phyloP scores from a whole-genome alignment of 2,329 filamentous ascomycete genomes.

The Gnomoniopsis smithogilvyi region DNA sequence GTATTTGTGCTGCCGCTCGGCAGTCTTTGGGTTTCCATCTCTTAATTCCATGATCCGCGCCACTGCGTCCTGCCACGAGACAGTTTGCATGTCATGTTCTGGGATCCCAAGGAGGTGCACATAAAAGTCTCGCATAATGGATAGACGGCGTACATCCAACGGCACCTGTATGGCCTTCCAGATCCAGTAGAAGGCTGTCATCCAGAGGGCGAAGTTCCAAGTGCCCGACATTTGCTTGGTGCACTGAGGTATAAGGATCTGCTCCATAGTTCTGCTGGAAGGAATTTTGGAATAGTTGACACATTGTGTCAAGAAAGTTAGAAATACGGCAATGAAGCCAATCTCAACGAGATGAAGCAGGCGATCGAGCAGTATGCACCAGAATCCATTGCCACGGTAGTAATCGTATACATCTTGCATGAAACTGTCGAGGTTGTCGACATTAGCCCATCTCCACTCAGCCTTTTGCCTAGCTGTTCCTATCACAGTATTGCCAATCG shows the following conservation, averaged over 20 bases:
- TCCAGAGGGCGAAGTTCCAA: slow-evolving; percentile 77
- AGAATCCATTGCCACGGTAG: slow-evolving; percentile 77
- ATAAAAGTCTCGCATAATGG: slow-evolving; percentile 83
- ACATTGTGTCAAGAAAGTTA: slow-evolving; percentile 82
- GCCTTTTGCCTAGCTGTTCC: slow-evolving; percentile 65
- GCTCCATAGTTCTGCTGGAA: slow-evolving; percentile 53
- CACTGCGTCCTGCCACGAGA: slow-evolving; percentile 91
- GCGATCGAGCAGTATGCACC: slow-evolving; percentile 75
- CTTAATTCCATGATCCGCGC: slow-evolving; percentile 79
- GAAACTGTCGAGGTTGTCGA: slow-evolving; percentile 84
- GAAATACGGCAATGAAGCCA: slow-evolving; percentile 76
- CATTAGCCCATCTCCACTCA: slow-evolving; percentile 91
- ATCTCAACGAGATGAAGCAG: slow-evolving; percentile 73
- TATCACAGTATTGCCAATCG: slow-evolving; percentile 23
- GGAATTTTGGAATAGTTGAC: slow-evolving; percentile 76
- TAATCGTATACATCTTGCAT: slow-evolving; percentile 83
- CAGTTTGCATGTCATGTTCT: slow-evolving; percentile 82
- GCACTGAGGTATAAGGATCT: slow-evolving; percentile 68
- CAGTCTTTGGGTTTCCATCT: slow-evolving; percentile 82
- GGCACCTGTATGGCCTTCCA: slow-evolving; percentile 74
- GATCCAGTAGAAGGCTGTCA: slow-evolving; percentile 82
- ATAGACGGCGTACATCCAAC: slow-evolving; percentile 68
- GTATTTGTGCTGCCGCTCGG: slow-evolving; percentile 52
- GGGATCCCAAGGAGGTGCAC: slow-evolving; percentile 78
- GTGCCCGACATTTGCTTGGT: slow-evolving; percentile 70